Percentiles rank a stretch among this genome's conserved stretches.
Conservation (phyloP, 192 early-diverging fungal genomes). For the Jimgerdemannia lactiflua region DNA sequence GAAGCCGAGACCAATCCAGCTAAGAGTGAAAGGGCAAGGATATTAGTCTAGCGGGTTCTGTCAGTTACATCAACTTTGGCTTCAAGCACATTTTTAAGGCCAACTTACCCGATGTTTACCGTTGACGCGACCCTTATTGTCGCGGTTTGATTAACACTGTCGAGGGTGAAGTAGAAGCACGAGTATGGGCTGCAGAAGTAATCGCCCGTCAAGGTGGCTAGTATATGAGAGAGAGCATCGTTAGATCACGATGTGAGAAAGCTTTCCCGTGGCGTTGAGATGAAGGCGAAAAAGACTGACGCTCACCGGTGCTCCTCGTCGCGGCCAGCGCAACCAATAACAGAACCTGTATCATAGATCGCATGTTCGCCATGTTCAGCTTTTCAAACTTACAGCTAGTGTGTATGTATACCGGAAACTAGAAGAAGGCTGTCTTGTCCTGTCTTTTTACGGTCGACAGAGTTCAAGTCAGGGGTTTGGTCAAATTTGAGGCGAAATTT, state of each 20-base stretch:
- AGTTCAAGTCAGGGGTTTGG: too few species aligned
- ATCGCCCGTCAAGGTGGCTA: neutral
- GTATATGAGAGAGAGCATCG: too few species aligned
- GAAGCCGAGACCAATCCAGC: neutral
- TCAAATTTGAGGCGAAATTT: too few species aligned
- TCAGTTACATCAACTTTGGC: neutral
- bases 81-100: neutral
- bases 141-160: neutral
- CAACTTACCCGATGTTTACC: neutral
- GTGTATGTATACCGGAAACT: too few species aligned
- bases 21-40: neutral
- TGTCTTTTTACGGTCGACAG: too few species aligned
- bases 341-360: neutral
- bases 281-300: too few species aligned
- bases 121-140: neutral
- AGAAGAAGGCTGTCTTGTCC: too few species aligned
- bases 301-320: neutral
- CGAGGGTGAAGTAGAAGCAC: neutral
- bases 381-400: too few species aligned
- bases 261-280: neutral
- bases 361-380: too few species aligned
- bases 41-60: neutral
- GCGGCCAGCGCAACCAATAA: neutral
- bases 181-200: neutral
- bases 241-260: neutral